Evolutionary conservation across 164 flowering plant species (phyloP), one percentile per base, ranked within the genome.

Genomic region (Aristolochia californica): DNA sequence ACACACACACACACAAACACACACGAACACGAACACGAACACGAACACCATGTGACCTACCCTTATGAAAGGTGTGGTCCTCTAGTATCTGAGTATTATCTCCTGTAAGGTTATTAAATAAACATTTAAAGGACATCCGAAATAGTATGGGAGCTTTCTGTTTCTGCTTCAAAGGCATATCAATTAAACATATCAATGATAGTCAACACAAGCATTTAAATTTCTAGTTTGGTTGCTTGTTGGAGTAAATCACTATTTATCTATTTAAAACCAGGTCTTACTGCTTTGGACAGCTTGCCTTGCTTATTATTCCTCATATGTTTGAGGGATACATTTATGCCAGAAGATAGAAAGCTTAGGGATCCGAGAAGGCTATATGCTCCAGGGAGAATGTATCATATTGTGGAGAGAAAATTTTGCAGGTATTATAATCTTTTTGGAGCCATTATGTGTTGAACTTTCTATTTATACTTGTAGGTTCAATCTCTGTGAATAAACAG

Each of bases 361-460:
- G 99, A 93, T 73, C 85, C 83, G 11, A 83, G 99, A 69, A 80
- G 99, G 70, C 87, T 89, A 48, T 93, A 87, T 73, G 95, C 96
- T 43, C 97, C 99, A 24, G 96, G 99, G 15, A 72, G 97, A 23
- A 84, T 93, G 62, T 93, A 93, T 75, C 99, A 89, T 67, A 83
- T 93, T 68, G 99, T 89, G 0, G 97, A 93, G 72, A 75, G 99
- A 63, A 93, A 76, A 68, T 81, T 81, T 70, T 93, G 97, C 96
- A 82, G 96, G 99, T 93, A 78, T 10, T 55, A 9, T 55, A 14
- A 38, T 28, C 47, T 13, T 47, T 48, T 28, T 30, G 22, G 11
- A 12, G 20, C 22, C 44, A 14, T 57, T n/a, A 5, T 7, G 25
- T 55, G 50, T 25, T 2, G 16, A 54, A 27, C 1, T 54, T 14